These are phyloP conservation scores for Corymbia maculata DNA, from an alignment of 345 rosid genomes.

Conservation along the genomic window DNA sequence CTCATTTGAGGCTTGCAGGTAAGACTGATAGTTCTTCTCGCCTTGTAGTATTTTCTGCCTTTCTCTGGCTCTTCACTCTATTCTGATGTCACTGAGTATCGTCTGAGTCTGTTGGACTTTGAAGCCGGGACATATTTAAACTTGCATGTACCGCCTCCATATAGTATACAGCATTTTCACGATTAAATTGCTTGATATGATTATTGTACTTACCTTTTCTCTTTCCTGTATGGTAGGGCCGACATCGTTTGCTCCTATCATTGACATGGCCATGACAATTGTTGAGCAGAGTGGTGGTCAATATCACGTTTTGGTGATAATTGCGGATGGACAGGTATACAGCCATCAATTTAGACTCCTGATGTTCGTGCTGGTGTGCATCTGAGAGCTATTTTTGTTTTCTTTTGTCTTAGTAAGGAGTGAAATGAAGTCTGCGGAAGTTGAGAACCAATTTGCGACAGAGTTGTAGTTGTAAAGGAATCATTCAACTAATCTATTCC, in stretches of 20 bases:
- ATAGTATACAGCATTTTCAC: neutral
- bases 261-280: conserved; percentile 53
- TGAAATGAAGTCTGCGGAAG: neutral
- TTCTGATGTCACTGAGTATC: neutral
- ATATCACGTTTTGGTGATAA: conserved; percentile 57
- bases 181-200: neutral
- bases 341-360: neutral
- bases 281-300: conserved; percentile 67
- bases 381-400: neutral
- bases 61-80: neutral
- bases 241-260: conserved; percentile 52
- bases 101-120: neutral
- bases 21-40: neutral
- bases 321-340: conserved; percentile 63
- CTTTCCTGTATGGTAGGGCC: conserved; percentile 29
- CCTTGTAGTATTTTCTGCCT: neutral
- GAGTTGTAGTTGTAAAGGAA: neutral
- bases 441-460: neutral
- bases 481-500: neutral
- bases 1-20: conserved; percentile 50
- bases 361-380: neutral
- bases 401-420: neutral
- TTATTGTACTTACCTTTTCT: neutral
- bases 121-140: neutral
- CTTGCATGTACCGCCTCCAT: neutral